Conservation (phyloP, 129 eudicot species). For the Scalesia atractyloides region DNA sequence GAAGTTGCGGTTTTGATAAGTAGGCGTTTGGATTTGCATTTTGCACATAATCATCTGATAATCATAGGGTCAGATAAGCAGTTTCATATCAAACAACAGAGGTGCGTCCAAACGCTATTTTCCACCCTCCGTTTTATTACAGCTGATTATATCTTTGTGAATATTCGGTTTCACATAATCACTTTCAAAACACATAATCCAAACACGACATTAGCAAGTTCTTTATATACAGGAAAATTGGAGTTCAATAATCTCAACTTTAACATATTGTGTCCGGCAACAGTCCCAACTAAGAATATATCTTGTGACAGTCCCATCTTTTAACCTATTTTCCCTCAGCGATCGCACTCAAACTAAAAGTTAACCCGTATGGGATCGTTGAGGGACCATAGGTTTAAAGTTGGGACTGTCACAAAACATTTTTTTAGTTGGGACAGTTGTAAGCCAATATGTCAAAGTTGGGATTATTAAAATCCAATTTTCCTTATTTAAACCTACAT, state of each 20-base stretch:
- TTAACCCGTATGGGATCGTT: no score
- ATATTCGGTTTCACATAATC: not conserved
- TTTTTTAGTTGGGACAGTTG: no score
- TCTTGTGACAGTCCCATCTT: no score
- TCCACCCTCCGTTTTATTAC: not conserved
- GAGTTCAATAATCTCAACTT: no score
- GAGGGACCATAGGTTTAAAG: no score
- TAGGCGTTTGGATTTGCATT: not conserved
- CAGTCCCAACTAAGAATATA: no score
- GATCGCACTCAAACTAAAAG: no score
- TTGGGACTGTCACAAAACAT: no score
- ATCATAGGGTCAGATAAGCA: slow-evolving; percentile 7
- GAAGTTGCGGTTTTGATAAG: slow-evolving; percentile 21
- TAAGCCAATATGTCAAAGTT: no score
- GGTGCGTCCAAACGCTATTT: slow-evolving; percentile 6
- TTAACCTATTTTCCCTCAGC: no score
- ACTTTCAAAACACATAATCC: not conserved
- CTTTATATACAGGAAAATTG: not conserved
- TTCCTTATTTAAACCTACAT: not conserved
- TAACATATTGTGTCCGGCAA: no score
- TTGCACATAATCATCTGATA: not conserved
- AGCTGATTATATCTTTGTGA: not conserved
- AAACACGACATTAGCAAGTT: not conserved
- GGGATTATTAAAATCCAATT: no score
- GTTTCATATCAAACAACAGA: slow-evolving; percentile 1